Base-by-base conservation (phyloP, 345 rosid species). In the Gossypium thurberi region DNA sequence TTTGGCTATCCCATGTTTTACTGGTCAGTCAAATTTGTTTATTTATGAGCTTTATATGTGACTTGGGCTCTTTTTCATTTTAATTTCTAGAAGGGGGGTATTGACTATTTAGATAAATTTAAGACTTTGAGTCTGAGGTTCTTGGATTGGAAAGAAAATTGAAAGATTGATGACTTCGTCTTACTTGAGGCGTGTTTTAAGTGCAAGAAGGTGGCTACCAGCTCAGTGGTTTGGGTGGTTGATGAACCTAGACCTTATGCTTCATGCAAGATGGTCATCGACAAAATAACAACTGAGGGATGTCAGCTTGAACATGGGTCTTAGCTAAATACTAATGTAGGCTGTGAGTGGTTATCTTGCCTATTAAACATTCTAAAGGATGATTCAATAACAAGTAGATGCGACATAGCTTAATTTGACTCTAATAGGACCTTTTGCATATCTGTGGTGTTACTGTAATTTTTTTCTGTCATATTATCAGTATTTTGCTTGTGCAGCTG, bases 401-500 rank as follows among this genome's bases (percentile, higher is more conserved):
- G 7, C 14, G 58, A 50, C 26, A 15, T 50, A 68, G 3, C 33
- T 50, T 68, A 26, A 26, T 18, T 28, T 33, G 17, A 33, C 10
- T 28, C 72, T 69, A 10, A 8, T 15, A 26, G 23, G 44, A 26
- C 72, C 58, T 51, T 33, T 11, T 69, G n/a, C 60, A 28, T n/a
- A 7, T 28, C 8, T n/a, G 17, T 42, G 14, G 56, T 23, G 53
- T 15, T 59, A 57, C 55, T 20, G 60, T 63, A n/a, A 37, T n/a
- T 15, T 69, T 69, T 10, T 4, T 18, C 9, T 26, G 43, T 68
- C 44, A 50, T 26, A 26, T 69, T 28, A 44, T 55, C 6, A 25
- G 20, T 47, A 13, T 75, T 67, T 68, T 68, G 40, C 48, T 53
- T 53, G 60, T 48, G 58, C 44, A 17, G 46, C 25, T 55, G 59